phyloP scores from a whole-genome alignment of 2,329 filamentous ascomycete species.

The Rutstroemia sp. region DNA sequence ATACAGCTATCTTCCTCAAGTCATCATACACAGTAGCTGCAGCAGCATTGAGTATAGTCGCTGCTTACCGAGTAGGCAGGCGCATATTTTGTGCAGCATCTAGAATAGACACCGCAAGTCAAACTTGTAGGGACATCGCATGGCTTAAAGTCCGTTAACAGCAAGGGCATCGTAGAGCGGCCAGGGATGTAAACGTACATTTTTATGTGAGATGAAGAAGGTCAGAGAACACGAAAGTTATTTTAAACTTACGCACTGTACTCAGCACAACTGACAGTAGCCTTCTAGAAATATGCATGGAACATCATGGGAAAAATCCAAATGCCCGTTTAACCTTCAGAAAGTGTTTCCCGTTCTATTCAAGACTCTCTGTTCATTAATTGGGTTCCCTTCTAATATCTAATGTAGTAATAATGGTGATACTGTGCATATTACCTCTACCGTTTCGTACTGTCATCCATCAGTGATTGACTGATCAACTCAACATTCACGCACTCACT shows the following conservation, averaged over 20 bases:
- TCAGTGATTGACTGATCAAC: too few species aligned
- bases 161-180: constrained; percentile 1
- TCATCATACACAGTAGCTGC: constrained; percentile 1
- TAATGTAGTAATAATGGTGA: too few species aligned
- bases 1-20: too few species aligned
- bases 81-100: neutral
- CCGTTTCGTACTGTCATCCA: too few species aligned
- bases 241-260: neutral
- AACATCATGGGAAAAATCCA: neutral
- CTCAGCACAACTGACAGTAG: neutral
- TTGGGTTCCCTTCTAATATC: too few species aligned
- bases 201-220: constrained; percentile 1
- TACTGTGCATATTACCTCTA: too few species aligned
- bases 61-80: too few species aligned
- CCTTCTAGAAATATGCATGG: constrained; percentile 9
- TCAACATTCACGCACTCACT: too few species aligned
- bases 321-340: neutral
- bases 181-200: neutral
- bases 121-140: neutral
- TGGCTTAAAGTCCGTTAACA: neutral
- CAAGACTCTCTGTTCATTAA: neutral
- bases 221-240: constrained; percentile 8
- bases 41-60: neutral
- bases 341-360: neutral
- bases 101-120: neutral